phyloP scores from a whole-genome alignment of 1,139 yeast genomes.

The Lodderomyces elongisporus region DNA sequence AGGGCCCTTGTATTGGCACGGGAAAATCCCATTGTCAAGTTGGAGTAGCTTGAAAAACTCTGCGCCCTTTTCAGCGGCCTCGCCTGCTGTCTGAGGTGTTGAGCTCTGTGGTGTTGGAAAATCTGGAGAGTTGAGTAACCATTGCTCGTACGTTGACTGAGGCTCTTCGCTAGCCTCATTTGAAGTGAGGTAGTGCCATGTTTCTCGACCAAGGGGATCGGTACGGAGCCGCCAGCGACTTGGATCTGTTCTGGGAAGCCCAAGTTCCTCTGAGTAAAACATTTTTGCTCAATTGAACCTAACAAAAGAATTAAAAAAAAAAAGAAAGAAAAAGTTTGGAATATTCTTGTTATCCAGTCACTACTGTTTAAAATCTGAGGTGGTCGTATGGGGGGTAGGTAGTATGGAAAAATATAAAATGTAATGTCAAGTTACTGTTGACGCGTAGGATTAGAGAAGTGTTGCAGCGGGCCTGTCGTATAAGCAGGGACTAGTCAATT shows the following conservation, averaged over 20 bases:
- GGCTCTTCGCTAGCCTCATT: constrained; percentile 40
- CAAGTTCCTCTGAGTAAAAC: constrained; percentile 59
- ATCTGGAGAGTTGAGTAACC: constrained; percentile 44
- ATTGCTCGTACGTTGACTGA: constrained; percentile 56
- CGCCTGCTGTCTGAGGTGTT: constrained; percentile 40
- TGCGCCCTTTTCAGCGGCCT: constrained; percentile 74
- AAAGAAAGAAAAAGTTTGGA: too few relatives aligned
- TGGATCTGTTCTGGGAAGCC: constrained; percentile 65
- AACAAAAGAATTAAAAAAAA: too few relatives aligned
- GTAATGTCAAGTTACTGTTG: too few relatives aligned
- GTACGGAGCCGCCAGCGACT: constrained; percentile 70
- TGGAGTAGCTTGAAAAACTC: constrained; percentile 64
- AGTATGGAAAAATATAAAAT: too few relatives aligned
- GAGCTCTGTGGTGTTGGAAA: constrained; percentile 40
- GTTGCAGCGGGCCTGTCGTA: too few relatives aligned
- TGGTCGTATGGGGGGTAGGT: too few relatives aligned
- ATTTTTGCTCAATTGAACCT: too few relatives aligned
- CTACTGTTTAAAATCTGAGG: too few relatives aligned
- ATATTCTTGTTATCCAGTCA: too few relatives aligned
- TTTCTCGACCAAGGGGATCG: constrained; percentile 69
- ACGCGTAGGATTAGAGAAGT: too few relatives aligned
- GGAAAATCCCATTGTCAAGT: constrained; percentile 79
- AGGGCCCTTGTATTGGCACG: constrained; percentile 94
- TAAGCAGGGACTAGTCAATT: too few relatives aligned
- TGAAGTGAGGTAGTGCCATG: constrained; percentile 62